A percentile compares a stretch with the other conserved stretches of the same genome.
These are phyloP conservation scores for Colletotrichum tanaceti DNA, from an alignment of 2,329 filamentous ascomycete species.

Conservation along the genomic window DNA sequence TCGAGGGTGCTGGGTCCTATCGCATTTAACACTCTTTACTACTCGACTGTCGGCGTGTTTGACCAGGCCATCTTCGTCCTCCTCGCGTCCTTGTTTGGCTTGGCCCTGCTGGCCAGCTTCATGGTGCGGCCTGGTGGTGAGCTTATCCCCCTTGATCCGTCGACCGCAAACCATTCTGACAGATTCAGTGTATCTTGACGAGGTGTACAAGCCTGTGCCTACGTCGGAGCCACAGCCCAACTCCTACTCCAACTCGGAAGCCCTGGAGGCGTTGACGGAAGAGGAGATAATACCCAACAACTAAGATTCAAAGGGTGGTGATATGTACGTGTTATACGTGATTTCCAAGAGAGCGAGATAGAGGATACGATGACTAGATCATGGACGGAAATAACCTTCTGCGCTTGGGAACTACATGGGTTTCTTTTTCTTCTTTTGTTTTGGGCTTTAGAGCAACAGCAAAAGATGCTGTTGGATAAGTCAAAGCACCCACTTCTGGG, in stretches of 20 bases:
- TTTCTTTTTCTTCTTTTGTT: not conserved
- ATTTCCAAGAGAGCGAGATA: not conserved
- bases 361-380: conserved; percentile 20
- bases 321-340: not conserved
- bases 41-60: conserved; percentile 79
- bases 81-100: conserved; percentile 72
- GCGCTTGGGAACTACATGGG: conserved; percentile 7
- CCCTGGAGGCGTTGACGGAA: conserved; percentile 24
- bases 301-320: not conserved
- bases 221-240: not conserved
- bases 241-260: conserved; percentile 12
- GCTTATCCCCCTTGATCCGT: conserved; percentile 49
- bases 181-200: conserved; percentile 36
- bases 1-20: conserved; percentile 82
- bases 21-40: conserved; percentile 88
- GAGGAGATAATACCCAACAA: conserved; percentile 35
- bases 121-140: conserved; percentile 80
- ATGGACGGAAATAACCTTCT: conserved; percentile 18
- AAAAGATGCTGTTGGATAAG: not conserved
- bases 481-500: too few species aligned
- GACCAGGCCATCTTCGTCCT: conserved; percentile 87
- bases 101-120: conserved; percentile 74
- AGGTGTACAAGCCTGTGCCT: conserved; percentile 25
- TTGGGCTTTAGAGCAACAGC: not conserved
- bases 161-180: not conserved